A percentile compares a stretch with the other conserved stretches of the same genome.
Evolutionary conservation across 1,284 basidiomycete genomes (phyloP).

Genomic region (Apiotrichum veenhuisii): DNA sequence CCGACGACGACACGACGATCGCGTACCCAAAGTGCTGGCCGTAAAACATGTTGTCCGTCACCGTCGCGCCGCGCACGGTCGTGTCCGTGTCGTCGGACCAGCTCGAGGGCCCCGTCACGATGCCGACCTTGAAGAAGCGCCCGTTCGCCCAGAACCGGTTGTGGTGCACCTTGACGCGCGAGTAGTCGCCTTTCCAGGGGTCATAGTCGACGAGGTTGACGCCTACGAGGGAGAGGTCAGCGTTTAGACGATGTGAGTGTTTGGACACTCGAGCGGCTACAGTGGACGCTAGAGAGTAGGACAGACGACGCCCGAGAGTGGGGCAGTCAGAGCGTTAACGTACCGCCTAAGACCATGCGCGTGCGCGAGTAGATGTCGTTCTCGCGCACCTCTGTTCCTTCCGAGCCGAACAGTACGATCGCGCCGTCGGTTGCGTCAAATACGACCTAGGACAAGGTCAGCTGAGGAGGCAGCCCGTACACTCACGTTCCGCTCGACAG

Average conservation of each 20-base stretch:
- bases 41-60: constrained; percentile 43
- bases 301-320: too few relatives aligned
- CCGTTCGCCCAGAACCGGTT: constrained; percentile 47
- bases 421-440: constrained; percentile 51
- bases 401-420: constrained; percentile 50
- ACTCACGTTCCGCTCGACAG: constrained; percentile 48
- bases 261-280: too few relatives aligned
- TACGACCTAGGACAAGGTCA: constrained; percentile 31
- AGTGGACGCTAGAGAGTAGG: too few relatives aligned
- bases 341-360: constrained; percentile 46
- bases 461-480: background rate
- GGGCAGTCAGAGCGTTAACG: too few relatives aligned
- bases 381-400: constrained; percentile 39
- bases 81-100: constrained; percentile 51
- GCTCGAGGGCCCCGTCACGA: constrained; percentile 48
- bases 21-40: constrained; percentile 49
- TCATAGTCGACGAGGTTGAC: constrained; percentile 51
- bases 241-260: background rate
- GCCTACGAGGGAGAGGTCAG: constrained; percentile 16
- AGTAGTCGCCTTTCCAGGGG: constrained; percentile 51
- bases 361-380: constrained; percentile 47
- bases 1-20: constrained; percentile 46
- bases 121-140: constrained; percentile 47
- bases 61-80: constrained; percentile 41
- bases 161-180: constrained; percentile 38